These are phyloP conservation scores for Apophysomyces ossiformis DNA, from an alignment of 371 early-diverging fungal genomes.

Conservation along the genomic window DNA sequence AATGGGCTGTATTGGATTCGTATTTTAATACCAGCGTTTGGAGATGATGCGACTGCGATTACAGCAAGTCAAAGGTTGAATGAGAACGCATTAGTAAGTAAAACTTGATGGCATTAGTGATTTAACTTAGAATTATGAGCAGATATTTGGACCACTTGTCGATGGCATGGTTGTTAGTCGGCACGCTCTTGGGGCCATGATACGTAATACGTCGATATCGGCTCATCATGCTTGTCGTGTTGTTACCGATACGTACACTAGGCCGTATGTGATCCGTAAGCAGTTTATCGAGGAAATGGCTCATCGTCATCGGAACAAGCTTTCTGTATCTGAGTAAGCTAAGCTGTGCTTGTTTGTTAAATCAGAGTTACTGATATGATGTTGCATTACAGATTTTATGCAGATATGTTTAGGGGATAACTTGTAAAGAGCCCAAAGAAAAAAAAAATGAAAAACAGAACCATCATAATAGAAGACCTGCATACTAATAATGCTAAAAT, in stretches of 20 bases:
- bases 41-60: slow-evolving; percentile 30
- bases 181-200: slow-evolving; percentile 69
- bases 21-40: slow-evolving; percentile 41
- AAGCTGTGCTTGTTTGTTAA: too few species aligned
- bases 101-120: not conserved
- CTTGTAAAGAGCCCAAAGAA: too few species aligned
- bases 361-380: not conserved
- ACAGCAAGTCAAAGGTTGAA: slow-evolving; percentile 43
- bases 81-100: slow-evolving; percentile 54
- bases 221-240: slow-evolving; percentile 67
- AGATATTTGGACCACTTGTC: slow-evolving; percentile 73
- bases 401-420: slow-evolving; percentile 16
- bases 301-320: slow-evolving; percentile 51
- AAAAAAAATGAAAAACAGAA: too few species aligned
- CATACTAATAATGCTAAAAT: not conserved
- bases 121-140: slow-evolving; percentile 12
- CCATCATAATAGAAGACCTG: not conserved
- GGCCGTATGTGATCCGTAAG: slow-evolving; percentile 61
- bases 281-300: slow-evolving; percentile 64
- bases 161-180: slow-evolving; percentile 77
- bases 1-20: slow-evolving; percentile 64
- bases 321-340: slow-evolving; percentile 57
- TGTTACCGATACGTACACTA: slow-evolving; percentile 59
- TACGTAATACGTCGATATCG: slow-evolving; percentile 73
- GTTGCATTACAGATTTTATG: slow-evolving; percentile 14